Evolutionary conservation across 352 stramenopile genomes (phyloP), one percentile per base, ranked within the genome.

Genomic region (Phytophthora podocarpi): DNA sequence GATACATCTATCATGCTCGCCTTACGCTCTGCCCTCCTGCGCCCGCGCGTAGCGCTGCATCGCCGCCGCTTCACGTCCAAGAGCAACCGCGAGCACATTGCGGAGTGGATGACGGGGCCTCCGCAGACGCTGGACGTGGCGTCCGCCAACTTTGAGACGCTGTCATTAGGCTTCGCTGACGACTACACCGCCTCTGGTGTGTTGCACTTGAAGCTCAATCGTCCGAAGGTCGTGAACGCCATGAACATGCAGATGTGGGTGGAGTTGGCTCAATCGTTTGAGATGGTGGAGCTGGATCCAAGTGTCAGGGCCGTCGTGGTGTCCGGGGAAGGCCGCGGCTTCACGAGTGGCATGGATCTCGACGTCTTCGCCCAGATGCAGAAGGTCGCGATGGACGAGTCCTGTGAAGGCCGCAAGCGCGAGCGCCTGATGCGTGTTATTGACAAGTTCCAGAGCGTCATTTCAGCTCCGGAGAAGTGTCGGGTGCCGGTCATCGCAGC

Each of bases 171-270:
- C 0, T 67, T 76, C 20, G 49, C 56, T 4, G 62, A 84, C 28
- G 59, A 65, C 15, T 30, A 78, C 30, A 49, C 72, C 9, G 67
- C 71, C 11, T 69, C 78, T 35, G 70, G 85, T 37, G 82, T 97
- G 21, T 58, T 92, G 16, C 78, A 92, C 66, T 57, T 97, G 41
- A 82, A 88, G 52, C 74, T 97, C 23, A 77, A 93, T 36, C 87
- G 89, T 9, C 90, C 90, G 4, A 89, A 87, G 59, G 78, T 87
- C 41, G 63, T 93, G 39, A 97, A 97, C 40, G 85, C 88, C 26
- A 91, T 97, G 74, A 91, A 94, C 68, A 92, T 97, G 82, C 82
- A 89, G 55, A 93, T 96, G 80, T 97, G 89, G 89, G 63, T 80
- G 26, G 89, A 97, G 18, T 50, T 96, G 36, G 74, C 75, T 15